Conservation (phyloP, 352 stramenopile species). For the Thalassiosira ordinaria region DNA sequence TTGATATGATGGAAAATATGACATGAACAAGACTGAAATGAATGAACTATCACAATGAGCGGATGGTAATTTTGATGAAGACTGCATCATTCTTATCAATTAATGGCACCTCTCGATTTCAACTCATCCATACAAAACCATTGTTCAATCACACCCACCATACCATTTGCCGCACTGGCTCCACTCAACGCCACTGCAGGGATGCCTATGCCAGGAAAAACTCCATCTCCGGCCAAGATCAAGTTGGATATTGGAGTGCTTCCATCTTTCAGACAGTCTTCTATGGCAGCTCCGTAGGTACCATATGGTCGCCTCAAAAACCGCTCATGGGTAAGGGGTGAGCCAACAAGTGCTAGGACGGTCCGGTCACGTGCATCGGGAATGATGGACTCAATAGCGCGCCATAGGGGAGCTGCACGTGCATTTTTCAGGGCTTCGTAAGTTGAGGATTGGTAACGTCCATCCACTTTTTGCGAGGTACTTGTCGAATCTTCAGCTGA, state of each 20-base stretch:
- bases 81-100: no score
- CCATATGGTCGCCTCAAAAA: conserved; percentile 84
- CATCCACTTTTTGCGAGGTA: conserved; percentile 37
- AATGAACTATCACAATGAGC: no score
- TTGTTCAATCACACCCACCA: conserved; percentile 70
- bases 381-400: conserved; percentile 86
- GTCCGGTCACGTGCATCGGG: conserved; percentile 82
- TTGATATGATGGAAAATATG: no score
- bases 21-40: no score
- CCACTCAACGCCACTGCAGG: conserved; percentile 76
- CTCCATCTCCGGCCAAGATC: conserved; percentile 72
- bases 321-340: conserved; percentile 87
- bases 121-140: conserved; percentile 71
- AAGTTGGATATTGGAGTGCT: conserved; percentile 73
- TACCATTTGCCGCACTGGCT: conserved; percentile 78
- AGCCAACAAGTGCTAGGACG: conserved; percentile 85
- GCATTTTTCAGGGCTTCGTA: conserved; percentile 85
- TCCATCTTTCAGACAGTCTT: conserved; percentile 83
- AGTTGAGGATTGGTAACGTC: conserved; percentile 47
- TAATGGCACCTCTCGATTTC: conserved; percentile 55
- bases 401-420: conserved; percentile 75
- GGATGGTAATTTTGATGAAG: no score
- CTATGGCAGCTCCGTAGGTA: conserved; percentile 85
- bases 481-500: neutral
- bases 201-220: conserved; percentile 83